Conservation (phyloP, 805 yeast species). For the Sungouiella thailandica region DNA sequence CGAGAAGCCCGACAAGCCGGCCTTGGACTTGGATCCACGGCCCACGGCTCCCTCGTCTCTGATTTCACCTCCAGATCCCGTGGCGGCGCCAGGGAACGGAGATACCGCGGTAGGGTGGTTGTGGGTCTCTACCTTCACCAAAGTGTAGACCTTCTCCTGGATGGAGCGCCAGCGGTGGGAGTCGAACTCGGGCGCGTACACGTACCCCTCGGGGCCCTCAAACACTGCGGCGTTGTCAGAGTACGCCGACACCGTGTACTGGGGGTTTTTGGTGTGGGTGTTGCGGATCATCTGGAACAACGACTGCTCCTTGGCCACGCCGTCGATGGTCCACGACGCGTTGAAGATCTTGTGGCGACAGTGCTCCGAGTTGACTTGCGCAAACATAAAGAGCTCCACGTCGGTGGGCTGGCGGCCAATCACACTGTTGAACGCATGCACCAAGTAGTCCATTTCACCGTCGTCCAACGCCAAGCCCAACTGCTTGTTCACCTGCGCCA, state of each 20-base stretch:
- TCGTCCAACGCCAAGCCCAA: conserved; percentile 92
- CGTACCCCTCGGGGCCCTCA: conserved; percentile 74
- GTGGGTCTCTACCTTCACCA: conserved; percentile 96
- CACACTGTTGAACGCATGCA: conserved; percentile 70
- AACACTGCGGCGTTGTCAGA: conserved; percentile 97
- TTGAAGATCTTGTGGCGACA: conserved; percentile 98
- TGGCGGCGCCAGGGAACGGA: conserved; percentile 99
- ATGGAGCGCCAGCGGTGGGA: conserved; percentile 69
- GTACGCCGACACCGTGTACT: conserved; percentile 86
- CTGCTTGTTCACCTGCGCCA: conserved; percentile 71
- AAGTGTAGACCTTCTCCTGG: conserved; percentile 77
- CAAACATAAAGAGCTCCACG: conserved; percentile 97
- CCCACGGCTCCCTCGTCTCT: conserved; percentile 99
- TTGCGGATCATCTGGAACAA: conserved; percentile 94
- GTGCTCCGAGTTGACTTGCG: conserved; percentile 98
- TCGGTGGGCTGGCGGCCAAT: conserved; percentile 91
- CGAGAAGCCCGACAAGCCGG: conserved; percentile 91
- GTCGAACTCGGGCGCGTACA: conserved; percentile 71
- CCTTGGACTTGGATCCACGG: conserved; percentile 94
- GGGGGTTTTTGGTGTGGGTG: conserved; percentile 77
- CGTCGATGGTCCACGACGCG: conserved; percentile 97
- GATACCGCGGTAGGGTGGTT: conserved; percentile 99
- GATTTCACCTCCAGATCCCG: conserved; percentile 99
- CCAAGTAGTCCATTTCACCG: conserved; percentile 87
- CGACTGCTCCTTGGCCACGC: conserved; percentile 63